These are phyloP conservation scores for Boletus sp. DNA, from an alignment of 768 basidiomycete species.

Conservation along the genomic window DNA sequence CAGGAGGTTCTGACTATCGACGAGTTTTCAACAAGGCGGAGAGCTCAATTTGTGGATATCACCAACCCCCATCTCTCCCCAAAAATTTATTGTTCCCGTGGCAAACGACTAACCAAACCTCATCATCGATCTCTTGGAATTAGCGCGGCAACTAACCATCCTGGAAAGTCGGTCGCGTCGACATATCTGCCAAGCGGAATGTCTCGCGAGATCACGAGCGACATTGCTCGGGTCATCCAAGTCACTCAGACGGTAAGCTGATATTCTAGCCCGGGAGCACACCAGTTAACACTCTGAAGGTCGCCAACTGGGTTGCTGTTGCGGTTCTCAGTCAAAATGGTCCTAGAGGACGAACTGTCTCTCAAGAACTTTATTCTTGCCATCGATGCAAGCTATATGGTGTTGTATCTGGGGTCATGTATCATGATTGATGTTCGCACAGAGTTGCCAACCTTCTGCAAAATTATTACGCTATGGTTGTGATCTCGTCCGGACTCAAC, in stretches of 20 bases:
- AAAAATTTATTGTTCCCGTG: neutral
- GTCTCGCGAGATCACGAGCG: neutral
- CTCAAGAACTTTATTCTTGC: slow-evolving; percentile 1
- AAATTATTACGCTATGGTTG: neutral
- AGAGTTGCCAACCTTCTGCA: neutral
- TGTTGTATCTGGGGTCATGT: neutral
- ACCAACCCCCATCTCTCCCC: neutral
- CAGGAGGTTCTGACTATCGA: neutral
- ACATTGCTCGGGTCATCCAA: neutral
- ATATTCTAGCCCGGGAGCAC: neutral
- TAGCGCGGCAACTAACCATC: neutral
- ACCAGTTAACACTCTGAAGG: neutral
- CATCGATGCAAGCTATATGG: neutral
- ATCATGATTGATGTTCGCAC: neutral
- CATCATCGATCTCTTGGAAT: neutral
- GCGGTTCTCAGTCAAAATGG: neutral
- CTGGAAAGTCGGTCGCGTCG: neutral
- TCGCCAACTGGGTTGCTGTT: neutral
- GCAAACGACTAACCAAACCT: neutral
- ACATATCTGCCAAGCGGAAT: neutral
- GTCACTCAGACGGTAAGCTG: neutral
- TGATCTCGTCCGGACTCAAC: neutral
- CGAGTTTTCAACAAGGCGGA: neutral
- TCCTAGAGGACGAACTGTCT: no score
- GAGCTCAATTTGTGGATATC: neutral